Evolutionary conservation across 2,329 filamentous ascomycete genomes (phyloP), one percentile per base, ranked within the genome.

Genomic region (Thelonectria rubi): DNA sequence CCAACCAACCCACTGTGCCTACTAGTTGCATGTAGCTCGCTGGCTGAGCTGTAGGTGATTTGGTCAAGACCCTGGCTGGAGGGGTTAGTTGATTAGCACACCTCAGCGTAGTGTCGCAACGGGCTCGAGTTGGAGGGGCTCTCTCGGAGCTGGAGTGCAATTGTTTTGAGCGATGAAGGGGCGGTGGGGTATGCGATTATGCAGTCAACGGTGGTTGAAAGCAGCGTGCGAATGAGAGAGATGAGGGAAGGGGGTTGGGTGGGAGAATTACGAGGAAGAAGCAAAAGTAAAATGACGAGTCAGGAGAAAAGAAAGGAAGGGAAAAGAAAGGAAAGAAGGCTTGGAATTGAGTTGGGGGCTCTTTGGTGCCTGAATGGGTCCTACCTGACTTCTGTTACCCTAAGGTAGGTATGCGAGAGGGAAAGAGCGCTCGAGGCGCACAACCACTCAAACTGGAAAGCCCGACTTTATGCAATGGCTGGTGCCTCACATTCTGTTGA

Each of bases 161-260:
- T 55, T 55, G 42, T 52, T 34, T 45, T 55, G 46, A 49, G 42
- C 48, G 57, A 65, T 62, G 45, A 57, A 55, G 42, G 65, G 69
- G 68, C 69, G 65, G 68, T 70, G 68, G 68, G 68, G 68, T 66
- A 24, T 61, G 45, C 48, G 58, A 62, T 61, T 62, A 70, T 68
- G 68, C 68, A 64, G 65, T 65, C 65, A 53, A 59, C 53, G 49
- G 50, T 56, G 40, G 53, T 40, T 34, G 32, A 34, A 34, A 12
- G 45, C 49, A 55, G 45, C 39, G 34, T 18, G 40, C 18, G 56
- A 56, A 40, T 47, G 53, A 18, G 12, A 43, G 50, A 32, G 45
- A 56, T 56, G 20, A 39, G 67, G 62, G 53, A 49, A 47, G 32
- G 26, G 32, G 26, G 14, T 32, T 48, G 39, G 43, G 30, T 43